Evolutionary conservation across 1,139 yeast species (phyloP), one percentile per base, ranked within the genome.

Genomic region (Torulaspora globosa): DNA sequence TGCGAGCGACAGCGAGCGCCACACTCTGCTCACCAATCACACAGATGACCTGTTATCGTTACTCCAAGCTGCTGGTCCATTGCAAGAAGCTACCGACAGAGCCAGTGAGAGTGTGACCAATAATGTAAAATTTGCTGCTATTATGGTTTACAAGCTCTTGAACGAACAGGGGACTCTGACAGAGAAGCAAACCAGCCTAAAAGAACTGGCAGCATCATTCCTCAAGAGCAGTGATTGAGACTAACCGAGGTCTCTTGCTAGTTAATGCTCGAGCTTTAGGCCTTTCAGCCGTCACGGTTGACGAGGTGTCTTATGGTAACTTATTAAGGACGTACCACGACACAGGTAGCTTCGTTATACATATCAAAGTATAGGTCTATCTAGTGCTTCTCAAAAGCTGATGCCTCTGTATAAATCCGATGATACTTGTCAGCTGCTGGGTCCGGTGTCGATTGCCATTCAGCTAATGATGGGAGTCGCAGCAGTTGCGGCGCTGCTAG

Each of bases 401-500:
- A 41, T 45, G 44, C 16, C 27, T 16, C n/a, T 39, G 26, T 38
- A 36, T 27, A 32, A 44, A 8, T 36, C 46, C 7, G 33, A 36
- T 14, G 60, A 55, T 5, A 48, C 59, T 2, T 84, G 94, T 66
- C 81, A 83, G 59, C 68, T 84, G 10, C 70, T 84, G 32, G 92
- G 92, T 0, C 84, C 90, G 3, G 80, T 83, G 46, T 82, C 90
- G 0, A 67, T 84, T 18, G 44, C 80, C 10, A 78, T 87, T 1
- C 94, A 84, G 60, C 73, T 75, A 1, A 55, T 74, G 4, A 65
- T 92, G 69, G 98, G 97, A 0, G 65, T 82, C 5, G 70, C 88
- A 29, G 90, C 96, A 23, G 67, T 92, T 10, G 74, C 83, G 15
- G 79, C 94, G 1, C 72, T 92, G 43, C 78, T 89, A 2, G 68